Percentiles rank a stretch among this genome's conserved stretches.
Evolutionary conservation across 352 stramenopile species (phyloP).

Genomic region (Phytophthora syringae): DNA sequence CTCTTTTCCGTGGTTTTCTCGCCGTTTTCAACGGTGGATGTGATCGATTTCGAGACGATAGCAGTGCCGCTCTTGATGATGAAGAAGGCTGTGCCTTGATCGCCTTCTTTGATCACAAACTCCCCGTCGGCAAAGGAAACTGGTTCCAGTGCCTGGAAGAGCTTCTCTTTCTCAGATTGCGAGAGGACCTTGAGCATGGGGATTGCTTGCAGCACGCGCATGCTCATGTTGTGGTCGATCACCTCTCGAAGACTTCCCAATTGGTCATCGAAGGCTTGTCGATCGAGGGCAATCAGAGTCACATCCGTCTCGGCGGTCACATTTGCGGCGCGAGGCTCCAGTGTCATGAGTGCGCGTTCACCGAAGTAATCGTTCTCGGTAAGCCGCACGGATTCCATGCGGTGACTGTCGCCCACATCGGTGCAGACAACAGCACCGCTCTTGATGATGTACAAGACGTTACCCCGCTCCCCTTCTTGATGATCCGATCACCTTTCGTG

Average conservation of each 20-base stretch:
- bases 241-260: constrained; percentile 92
- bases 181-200: constrained; percentile 76
- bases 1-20: constrained; percentile 20
- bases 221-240: constrained; percentile 89
- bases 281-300: constrained; percentile 86
- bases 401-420: constrained; percentile 56
- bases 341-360: constrained; percentile 91
- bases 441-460: constrained; percentile 91
- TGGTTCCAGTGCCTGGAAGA: constrained; percentile 62
- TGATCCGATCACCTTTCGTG: constrained; percentile 73
- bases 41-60: constrained; percentile 53
- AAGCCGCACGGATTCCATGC: constrained; percentile 45
- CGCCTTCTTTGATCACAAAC: constrained; percentile 72
- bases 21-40: constrained; percentile 36
- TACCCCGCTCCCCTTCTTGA: constrained; percentile 81
- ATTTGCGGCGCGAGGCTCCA: constrained; percentile 90
- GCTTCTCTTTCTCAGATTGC: constrained; percentile 60
- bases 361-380: constrained; percentile 92
- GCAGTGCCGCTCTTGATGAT: constrained; percentile 82
- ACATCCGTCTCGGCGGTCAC: constrained; percentile 83
- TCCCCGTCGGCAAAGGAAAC: constrained; percentile 62
- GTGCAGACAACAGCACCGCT: constrained; percentile 65
- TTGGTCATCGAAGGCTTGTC: constrained; percentile 94
- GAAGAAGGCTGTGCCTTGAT: constrained; percentile 76
- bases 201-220: constrained; percentile 78